Evolutionary conservation across 2,329 filamentous ascomycete genomes (phyloP).

Genomic region (Cryphonectria japonica): DNA sequence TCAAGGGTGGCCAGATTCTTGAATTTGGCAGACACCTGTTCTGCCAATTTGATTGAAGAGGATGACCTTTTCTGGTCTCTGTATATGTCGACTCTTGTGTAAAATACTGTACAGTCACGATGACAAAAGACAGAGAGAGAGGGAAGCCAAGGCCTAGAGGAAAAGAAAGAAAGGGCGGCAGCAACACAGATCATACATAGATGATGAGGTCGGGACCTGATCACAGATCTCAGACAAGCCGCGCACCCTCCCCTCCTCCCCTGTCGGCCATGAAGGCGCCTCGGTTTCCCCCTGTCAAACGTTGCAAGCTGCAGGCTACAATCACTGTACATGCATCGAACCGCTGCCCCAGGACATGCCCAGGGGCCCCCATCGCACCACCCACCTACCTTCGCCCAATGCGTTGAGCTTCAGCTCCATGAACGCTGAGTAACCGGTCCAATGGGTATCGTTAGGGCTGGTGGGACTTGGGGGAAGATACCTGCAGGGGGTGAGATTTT

Average conservation of each 20-base stretch:
- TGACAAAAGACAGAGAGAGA: background rate
- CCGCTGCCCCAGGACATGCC: constrained; percentile 1
- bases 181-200: background rate
- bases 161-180: background rate
- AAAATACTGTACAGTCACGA: background rate
- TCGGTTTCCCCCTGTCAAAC: constrained; percentile 9
- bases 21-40: constrained; percentile 2
- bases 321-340: constrained; percentile 15
- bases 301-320: constrained; percentile 23
- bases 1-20: background rate
- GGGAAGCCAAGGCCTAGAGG: background rate
- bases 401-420: constrained; percentile 17
- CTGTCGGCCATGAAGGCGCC: constrained; percentile 5
- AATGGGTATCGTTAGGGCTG: constrained; percentile 16
- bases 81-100: background rate
- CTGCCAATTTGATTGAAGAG: background rate
- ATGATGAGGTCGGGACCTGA: constrained; percentile 3
- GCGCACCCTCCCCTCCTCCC: constrained; percentile 14
- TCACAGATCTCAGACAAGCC: constrained; percentile 11
- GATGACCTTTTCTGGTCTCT: background rate
- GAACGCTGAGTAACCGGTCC: constrained; percentile 8
- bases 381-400: background rate
- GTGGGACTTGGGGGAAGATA: background rate
- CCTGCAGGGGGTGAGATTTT: constrained; percentile 24
- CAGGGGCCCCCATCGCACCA: background rate